Base-by-base conservation (phyloP, 306 rosid species). In the Inga laurina region DNA sequence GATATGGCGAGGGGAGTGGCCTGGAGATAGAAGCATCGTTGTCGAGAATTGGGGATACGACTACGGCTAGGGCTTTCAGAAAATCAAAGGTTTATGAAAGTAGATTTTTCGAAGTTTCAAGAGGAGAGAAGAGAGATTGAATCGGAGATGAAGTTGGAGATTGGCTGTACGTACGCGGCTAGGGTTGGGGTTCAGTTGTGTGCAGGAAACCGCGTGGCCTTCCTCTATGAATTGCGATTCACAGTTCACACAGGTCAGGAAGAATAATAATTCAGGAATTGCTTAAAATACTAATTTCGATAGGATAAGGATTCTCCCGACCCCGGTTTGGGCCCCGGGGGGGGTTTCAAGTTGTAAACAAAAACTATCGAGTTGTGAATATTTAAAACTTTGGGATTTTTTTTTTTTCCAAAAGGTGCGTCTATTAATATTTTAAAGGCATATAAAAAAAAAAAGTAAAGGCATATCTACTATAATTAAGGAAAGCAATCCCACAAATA, bases 1-100 rank as follows among this genome's bases (percentile, higher is more conserved):
- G 74, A 94, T 80, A 75, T 86, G 97, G 76, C 94, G 97, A 8
- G 99, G 98, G 65, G 98, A 97, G 73, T 91, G 95, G 5, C 99
- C 99, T 4, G 98, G 99, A 14, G 98, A 91, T 62, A 89, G 97
- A 89, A 94, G 98, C 99, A 94, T 92, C 30, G 10, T 84, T 45
- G 39, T 66, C 73, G 44, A 19, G 24, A 27, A 78, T 45, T 78
- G 24, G n/a, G 57, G 56, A 21, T 35, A 27, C 16, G 49, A 44
- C 18, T 52, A 45, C 59, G 49, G 41, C n/a, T 64, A 45, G 67
- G 82, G 67, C 35, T 72, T 54, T 15, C 56, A 65, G 44, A 30
- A 7, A 61, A 54, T 19, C 21, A n/a, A 44, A 78, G 9, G 74
- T 2, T 45, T 48, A 10, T 5, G 4, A 30, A 34, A 21, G 11